A percentile compares a stretch with the other conserved stretches of the same genome.
Conservation (phyloP, 805 yeast species). For the Candida namnaoensis region DNA sequence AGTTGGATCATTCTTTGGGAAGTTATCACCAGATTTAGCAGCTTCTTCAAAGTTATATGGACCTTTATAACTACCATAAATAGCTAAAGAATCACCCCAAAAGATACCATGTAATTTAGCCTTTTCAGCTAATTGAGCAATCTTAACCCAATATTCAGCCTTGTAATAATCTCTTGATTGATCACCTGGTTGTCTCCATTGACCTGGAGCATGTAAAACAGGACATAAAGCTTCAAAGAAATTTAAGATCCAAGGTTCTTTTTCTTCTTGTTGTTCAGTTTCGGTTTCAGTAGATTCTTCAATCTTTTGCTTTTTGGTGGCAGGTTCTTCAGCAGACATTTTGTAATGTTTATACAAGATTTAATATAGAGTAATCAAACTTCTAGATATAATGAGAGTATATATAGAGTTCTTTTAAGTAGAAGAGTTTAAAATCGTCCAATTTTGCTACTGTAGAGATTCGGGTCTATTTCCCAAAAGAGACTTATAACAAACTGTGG, state of each 20-base stretch:
- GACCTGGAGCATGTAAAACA: slow-evolving; percentile 15
- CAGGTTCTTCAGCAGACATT: slow-evolving; percentile 5
- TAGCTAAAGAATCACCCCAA: slow-evolving; percentile 32
- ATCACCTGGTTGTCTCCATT: slow-evolving; percentile 15
- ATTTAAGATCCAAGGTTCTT: slow-evolving; percentile 11
- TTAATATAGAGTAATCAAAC: too few relatives aligned
- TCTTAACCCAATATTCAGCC: slow-evolving; percentile 28
- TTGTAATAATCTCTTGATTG: slow-evolving; percentile 12
- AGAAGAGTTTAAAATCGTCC: too few relatives aligned
- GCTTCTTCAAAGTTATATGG: slow-evolving; percentile 27
- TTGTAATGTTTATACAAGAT: too few relatives aligned
- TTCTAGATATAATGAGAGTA: too few relatives aligned
- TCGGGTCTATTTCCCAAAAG: too few relatives aligned
- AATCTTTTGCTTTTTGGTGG: slow-evolving; percentile 10
- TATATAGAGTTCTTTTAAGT: too few relatives aligned
- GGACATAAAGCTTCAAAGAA: slow-evolving; percentile 14
- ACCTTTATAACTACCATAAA: slow-evolving; percentile 33
- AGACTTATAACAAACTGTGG: too few relatives aligned
- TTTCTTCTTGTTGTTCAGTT: not conserved
- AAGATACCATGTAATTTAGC: slow-evolving; percentile 31
- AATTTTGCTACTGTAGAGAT: too few relatives aligned
- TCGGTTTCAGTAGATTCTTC: not conserved
- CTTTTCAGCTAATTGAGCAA: slow-evolving; percentile 28
- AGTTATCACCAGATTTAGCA: slow-evolving; percentile 23
- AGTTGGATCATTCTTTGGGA: slow-evolving; percentile 31